Base-by-base conservation (phyloP, 2,329 filamentous ascomycete species). In the Trichoderma asperellum region DNA sequence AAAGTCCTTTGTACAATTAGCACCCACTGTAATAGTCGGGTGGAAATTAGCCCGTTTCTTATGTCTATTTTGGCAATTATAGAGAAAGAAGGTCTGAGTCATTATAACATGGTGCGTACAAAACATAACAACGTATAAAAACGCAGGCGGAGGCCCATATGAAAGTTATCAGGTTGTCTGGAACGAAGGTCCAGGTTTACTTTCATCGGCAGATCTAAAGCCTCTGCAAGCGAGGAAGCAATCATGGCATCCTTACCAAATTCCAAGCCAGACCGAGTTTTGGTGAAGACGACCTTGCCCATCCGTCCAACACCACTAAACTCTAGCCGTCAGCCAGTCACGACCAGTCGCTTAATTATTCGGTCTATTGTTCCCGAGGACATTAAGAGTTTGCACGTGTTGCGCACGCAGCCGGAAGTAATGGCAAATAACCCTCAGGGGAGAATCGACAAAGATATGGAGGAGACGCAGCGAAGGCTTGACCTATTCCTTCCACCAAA, bases 341-440 rank as follows among this genome's bases (percentile, higher is more conserved):
- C 40, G 14, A 61, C 58, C 11, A 24, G 47, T 34, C 58, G 58
- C 27, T 49, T 61, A 11, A 61, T 61, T 5, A 61, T 61, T 18
- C 58, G 58, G 2, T 27, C 58, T 49, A 24, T 61, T 29, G 58
- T 34, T 24, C 37, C 40, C 10, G 37, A 61, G 21, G 58, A 61
- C 12, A 24, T 61, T 18, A n/a, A 61, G 6, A 21, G 37, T 16
- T 40, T 61, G 27, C 40, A 61, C 16, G 2, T 49, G 18, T 21
- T 61, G 8, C 58, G 58, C 27, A 47, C 58, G 18, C 58, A 61
- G 40, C 58, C 58, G 27, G 58, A 61, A 6, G 58, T 61, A 16
- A 61, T 61, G 58, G 40, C 24, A 8, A 61, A 61, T 27, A 49
- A 43, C 2, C 58, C 58, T 4, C 58, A 61, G 5, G 58, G 58